phyloP scores from a whole-genome alignment of 2,329 filamentous ascomycete genomes.

The Penicillium sp. region DNA sequence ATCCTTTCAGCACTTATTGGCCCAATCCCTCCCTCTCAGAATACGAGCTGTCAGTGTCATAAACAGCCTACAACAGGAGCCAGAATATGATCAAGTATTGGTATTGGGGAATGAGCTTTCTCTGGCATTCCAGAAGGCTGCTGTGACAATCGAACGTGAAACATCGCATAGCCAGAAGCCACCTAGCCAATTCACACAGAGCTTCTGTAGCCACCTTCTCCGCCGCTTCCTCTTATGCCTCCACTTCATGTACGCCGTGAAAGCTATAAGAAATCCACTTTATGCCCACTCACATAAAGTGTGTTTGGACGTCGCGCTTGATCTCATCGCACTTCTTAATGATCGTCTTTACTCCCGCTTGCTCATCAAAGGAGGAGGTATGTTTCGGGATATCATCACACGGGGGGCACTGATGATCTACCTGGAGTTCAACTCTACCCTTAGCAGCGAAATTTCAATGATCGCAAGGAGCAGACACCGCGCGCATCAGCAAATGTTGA shows the following conservation, averaged over 20 bases:
- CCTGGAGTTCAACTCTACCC: conserved; percentile 15
- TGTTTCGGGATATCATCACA: conserved; percentile 31
- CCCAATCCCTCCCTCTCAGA: conserved; percentile 14
- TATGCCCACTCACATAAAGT: conserved; percentile 28
- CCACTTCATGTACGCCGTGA: conserved; percentile 25
- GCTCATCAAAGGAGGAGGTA: conserved; percentile 26
- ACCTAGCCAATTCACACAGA: conserved; percentile 13
- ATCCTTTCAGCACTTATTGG: conserved; percentile 5
- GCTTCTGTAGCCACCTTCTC: conserved; percentile 19
- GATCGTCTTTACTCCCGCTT: conserved; percentile 25
- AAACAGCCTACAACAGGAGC: conserved; percentile 22
- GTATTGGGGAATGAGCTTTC: conserved; percentile 16
- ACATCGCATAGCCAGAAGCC: background rate
- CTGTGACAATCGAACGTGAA: background rate
- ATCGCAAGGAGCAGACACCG: conserved; percentile 9
- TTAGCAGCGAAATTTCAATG: conserved; percentile 10
- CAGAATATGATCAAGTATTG: conserved; percentile 21
- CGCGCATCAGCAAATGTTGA: conserved; percentile 9
- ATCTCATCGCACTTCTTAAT: conserved; percentile 25
- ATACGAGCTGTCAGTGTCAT: conserved; percentile 13
- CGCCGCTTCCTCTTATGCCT: conserved; percentile 22
- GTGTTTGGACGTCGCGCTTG: conserved; percentile 26
- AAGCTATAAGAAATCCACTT: conserved; percentile 20
- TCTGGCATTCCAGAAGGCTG: conserved; percentile 6
- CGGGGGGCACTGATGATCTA: conserved; percentile 22